Conservation (phyloP, 176 grass and related monocot species). For the Phoenix roebelenii region DNA sequence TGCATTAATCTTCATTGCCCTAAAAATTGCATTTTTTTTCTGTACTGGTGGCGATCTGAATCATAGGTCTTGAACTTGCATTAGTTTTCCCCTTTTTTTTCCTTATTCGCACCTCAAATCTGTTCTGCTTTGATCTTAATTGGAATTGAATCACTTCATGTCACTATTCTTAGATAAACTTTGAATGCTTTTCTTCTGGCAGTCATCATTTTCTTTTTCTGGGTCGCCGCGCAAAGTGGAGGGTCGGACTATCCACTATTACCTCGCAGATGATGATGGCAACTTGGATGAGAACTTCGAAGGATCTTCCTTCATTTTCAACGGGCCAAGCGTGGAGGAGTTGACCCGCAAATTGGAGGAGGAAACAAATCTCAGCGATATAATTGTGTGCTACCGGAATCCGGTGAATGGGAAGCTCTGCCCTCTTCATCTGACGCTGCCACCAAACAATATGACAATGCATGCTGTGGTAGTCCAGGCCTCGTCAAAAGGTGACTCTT, state of each 20-base stretch:
- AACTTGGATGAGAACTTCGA: conserved; percentile 21
- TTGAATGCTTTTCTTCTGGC: background rate
- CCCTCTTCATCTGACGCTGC: conserved; percentile 54
- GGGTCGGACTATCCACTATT: conserved; percentile 49
- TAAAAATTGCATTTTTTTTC: too few relatives aligned
- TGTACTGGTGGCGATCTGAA: too few relatives aligned
- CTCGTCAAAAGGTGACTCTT: conserved; percentile 39
- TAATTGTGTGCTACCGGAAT: conserved; percentile 52
- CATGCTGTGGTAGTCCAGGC: conserved; percentile 41
- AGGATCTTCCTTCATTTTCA: conserved; percentile 37
- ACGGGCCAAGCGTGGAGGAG: conserved; percentile 49
- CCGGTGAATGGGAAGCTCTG: conserved; percentile 44
- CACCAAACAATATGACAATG: conserved; percentile 66
- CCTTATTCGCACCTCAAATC: too few relatives aligned
- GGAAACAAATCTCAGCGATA: conserved; percentile 33
- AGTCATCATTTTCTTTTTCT: conserved; percentile 45
- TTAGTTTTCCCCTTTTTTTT: too few relatives aligned
- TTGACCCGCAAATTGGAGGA: conserved; percentile 46
- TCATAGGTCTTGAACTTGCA: too few relatives aligned
- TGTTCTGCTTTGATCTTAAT: too few relatives aligned
- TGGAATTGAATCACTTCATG: too few relatives aligned
- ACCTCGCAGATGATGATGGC: conserved; percentile 37
- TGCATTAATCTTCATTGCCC: too few relatives aligned
- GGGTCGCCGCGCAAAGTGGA: conserved; percentile 50
- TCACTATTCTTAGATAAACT: too few relatives aligned